Percentiles rank a stretch among this genome's conserved stretches.
Evolutionary conservation across 257 asterid genomes (phyloP).

Genomic region (Capsicum rhomboideum): DNA sequence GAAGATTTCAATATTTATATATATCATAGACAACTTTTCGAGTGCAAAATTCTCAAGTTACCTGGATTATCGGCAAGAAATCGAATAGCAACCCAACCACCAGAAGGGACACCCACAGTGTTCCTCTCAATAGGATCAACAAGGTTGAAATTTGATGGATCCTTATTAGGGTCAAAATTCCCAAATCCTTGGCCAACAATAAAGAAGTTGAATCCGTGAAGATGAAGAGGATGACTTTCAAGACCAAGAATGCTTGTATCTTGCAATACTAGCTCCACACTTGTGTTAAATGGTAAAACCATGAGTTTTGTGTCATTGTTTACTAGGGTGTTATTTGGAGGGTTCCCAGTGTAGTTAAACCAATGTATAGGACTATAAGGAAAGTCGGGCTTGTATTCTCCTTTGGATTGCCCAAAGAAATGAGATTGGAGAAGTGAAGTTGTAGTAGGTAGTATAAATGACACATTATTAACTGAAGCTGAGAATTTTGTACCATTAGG

Average conservation of each 20-base stretch:
- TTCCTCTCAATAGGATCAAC: slow-evolving; percentile 26
- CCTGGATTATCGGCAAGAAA: slow-evolving; percentile 62
- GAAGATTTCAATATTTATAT: no score
- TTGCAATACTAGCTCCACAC: slow-evolving; percentile 10
- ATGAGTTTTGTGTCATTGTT: slow-evolving; percentile 32
- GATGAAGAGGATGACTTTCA: not conserved
- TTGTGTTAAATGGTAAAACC: slow-evolving; percentile 34
- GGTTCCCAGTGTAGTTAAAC: slow-evolving; percentile 46
- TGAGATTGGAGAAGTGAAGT: slow-evolving; percentile 13
- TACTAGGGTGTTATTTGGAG: slow-evolving; percentile 44
- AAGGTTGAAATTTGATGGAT: slow-evolving; percentile 40
- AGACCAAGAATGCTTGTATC: not conserved
- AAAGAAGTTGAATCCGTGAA: slow-evolving; percentile 32
- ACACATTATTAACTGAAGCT: slow-evolving; percentile 36
- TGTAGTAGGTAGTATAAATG: slow-evolving; percentile 31
- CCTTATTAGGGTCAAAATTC: slow-evolving; percentile 30
- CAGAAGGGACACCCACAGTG: not conserved
- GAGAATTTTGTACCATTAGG: slow-evolving; percentile 46
- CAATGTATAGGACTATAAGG: slow-evolving; percentile 31
- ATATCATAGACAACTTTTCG: no score
- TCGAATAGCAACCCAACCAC: slow-evolving; percentile 6
- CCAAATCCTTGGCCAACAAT: slow-evolving; percentile 55
- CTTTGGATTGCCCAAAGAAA: slow-evolving; percentile 24
- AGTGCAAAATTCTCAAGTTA: no score
- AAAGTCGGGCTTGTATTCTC: slow-evolving; percentile 30